A percentile compares a stretch with the other conserved stretches of the same genome.
These are phyloP conservation scores for Sanghuangporus sanghuang DNA, from an alignment of 1,284 basidiomycete species.

Conservation along the genomic window DNA sequence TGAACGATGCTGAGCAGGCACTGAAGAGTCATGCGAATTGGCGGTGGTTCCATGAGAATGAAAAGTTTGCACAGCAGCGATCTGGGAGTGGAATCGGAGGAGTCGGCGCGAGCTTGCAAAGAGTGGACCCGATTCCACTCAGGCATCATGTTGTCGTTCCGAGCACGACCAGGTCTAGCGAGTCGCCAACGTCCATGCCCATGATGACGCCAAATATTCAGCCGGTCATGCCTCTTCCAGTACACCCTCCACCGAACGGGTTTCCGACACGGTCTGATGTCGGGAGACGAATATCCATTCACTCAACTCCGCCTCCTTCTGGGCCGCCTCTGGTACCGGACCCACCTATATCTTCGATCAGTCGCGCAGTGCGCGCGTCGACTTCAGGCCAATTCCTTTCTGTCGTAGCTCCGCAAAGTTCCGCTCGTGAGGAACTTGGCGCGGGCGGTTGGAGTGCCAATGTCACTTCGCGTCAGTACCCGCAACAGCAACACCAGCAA, in stretches of 20 bases:
- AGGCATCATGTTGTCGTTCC: slow-evolving; percentile 12
- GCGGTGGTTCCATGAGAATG: slow-evolving; percentile 15
- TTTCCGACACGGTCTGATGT: neutral
- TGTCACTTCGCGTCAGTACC: neutral
- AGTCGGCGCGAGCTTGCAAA: neutral
- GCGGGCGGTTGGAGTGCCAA: neutral
- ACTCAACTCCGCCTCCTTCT: neutral
- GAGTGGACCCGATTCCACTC: neutral
- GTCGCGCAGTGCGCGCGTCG: slow-evolving; percentile 9
- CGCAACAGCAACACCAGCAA: neutral
- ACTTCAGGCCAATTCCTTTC: slow-evolving; percentile 4
- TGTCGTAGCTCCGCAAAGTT: slow-evolving; percentile 11
- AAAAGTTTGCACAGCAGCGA: slow-evolving; percentile 6
- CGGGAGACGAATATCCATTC: neutral
- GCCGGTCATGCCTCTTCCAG: neutral
- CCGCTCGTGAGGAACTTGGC: slow-evolving; percentile 8
- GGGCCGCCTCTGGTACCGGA: neutral
- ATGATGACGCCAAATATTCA: neutral
- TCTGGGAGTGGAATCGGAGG: neutral
- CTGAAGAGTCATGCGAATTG: slow-evolving; percentile 11
- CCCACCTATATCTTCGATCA: slow-evolving; percentile 13
- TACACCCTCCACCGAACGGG: neutral
- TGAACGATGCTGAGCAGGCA: slow-evolving; percentile 2
- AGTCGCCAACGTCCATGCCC: neutral
- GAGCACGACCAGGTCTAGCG: neutral